Evolutionary conservation across 345 rosid species (phyloP).

Genomic region (Draba incana): DNA sequence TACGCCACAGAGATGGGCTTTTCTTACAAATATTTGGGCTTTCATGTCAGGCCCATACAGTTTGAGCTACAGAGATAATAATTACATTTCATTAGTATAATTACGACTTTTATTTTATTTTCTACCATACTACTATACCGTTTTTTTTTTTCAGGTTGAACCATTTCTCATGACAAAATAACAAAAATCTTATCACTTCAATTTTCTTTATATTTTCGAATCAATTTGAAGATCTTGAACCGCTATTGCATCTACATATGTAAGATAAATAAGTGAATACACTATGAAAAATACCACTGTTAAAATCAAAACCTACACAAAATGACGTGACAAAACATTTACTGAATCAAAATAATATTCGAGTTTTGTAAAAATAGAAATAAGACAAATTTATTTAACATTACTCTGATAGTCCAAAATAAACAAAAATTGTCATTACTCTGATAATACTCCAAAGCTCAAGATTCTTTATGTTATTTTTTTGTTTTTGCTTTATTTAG

Average conservation of each 20-base stretch:
- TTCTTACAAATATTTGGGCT: too few species aligned
- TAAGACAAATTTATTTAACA: background rate
- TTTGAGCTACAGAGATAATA: too few species aligned
- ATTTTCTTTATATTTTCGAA: background rate
- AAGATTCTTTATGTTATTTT: slow-evolving; percentile 23
- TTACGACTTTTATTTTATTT: too few species aligned
- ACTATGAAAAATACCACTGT: background rate
- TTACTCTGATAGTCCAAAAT: background rate
- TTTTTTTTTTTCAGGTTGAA: too few species aligned
- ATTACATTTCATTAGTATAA: too few species aligned
- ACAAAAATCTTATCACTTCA: background rate
- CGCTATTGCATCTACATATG: background rate
- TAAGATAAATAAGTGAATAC: slow-evolving; percentile 3
- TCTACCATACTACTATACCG: too few species aligned
- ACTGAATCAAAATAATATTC: background rate
- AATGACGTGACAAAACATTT: background rate
- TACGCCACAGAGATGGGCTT: too few species aligned
- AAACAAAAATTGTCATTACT: background rate
- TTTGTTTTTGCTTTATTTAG: slow-evolving; percentile 12
- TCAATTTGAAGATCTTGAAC: slow-evolving; percentile 15
- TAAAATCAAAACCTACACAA: slow-evolving; percentile 4
- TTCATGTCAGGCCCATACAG: too few species aligned
- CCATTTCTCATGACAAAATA: too few species aligned
- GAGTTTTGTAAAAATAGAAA: background rate
- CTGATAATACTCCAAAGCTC: slow-evolving; percentile 26